phyloP scores from a whole-genome alignment of 1,284 basidiomycete species.

The Paramarasmius palmivorus region DNA sequence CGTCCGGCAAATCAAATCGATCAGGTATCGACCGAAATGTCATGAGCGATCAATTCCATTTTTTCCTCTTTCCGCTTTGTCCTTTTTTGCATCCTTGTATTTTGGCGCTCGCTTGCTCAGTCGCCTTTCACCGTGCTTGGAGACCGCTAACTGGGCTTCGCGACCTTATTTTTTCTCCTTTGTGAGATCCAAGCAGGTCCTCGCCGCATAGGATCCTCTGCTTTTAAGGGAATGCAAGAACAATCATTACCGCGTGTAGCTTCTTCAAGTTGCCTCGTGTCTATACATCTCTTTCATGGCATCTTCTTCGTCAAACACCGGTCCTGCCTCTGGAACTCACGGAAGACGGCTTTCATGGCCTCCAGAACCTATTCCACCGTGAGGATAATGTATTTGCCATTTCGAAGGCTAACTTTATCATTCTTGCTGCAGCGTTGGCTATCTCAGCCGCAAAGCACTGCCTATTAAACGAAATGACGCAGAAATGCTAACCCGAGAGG shows the following conservation, averaged over 20 bases:
- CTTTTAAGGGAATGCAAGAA: slow-evolving; percentile 29
- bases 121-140: background rate
- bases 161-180: slow-evolving; percentile 14
- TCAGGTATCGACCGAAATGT: background rate
- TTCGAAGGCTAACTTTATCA: slow-evolving; percentile 14
- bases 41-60: background rate
- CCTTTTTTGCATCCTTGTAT: background rate
- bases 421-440: slow-evolving; percentile 51
- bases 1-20: slow-evolving; percentile 1
- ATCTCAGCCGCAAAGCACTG: slow-evolving; percentile 68
- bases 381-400: slow-evolving; percentile 25
- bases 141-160: background rate
- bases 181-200: slow-evolving; percentile 30
- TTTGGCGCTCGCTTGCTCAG: background rate
- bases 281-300: slow-evolving; percentile 36
- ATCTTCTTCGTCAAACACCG: slow-evolving; percentile 34
- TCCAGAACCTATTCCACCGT: slow-evolving; percentile 50
- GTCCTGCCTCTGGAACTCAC: slow-evolving; percentile 21
- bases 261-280: slow-evolving; percentile 31
- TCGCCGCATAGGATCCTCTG: slow-evolving; percentile 22
- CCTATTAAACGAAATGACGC: slow-evolving; percentile 80
- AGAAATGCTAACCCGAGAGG: slow-evolving; percentile 74
- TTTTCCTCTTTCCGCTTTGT: background rate
- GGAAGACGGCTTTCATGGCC: slow-evolving; percentile 29
- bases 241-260: slow-evolving; percentile 16